Percentiles rank a stretch among this genome's conserved stretches.
Evolutionary conservation across 352 stramenopile genomes (phyloP).

Genomic region (Pythium pyrilobum): DNA sequence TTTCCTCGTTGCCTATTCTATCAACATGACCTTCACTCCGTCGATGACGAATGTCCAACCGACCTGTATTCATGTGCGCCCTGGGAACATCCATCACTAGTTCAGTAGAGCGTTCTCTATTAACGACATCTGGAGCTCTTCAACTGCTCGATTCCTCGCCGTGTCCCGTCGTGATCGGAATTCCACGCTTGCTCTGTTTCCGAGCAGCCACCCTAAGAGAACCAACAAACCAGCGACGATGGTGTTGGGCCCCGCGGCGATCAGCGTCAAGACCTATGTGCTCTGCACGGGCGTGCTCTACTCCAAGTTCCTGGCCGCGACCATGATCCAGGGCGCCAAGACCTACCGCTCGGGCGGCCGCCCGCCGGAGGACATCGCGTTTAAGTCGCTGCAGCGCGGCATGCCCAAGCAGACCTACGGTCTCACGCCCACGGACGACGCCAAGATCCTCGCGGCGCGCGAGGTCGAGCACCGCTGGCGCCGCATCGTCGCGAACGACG

Average conservation of each 20-base stretch:
- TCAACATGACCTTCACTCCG: too few relatives aligned
- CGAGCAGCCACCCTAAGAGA: background rate
- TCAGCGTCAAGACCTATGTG: constrained; percentile 23
- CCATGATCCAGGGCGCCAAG: constrained; percentile 45
- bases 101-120: too few relatives aligned
- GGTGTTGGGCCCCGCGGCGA: constrained; percentile 13
- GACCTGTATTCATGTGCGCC: too few relatives aligned
- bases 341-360: constrained; percentile 44
- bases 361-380: constrained; percentile 46
- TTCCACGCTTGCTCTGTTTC: too few relatives aligned
- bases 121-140: background rate
- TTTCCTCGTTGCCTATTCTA: too few relatives aligned
- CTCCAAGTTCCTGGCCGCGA: constrained; percentile 52
- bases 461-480: constrained; percentile 29
- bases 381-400: constrained; percentile 21
- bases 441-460: constrained; percentile 31
- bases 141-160: too few relatives aligned
- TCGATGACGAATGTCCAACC: too few relatives aligned
- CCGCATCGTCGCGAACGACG: constrained; percentile 33
- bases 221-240: constrained; percentile 6
- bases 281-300: constrained; percentile 31
- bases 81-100: too few relatives aligned
- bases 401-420: constrained; percentile 39
- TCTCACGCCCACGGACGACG: constrained; percentile 16
- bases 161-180: too few relatives aligned